Conservation (phyloP, 2,329 filamentous ascomycete genomes). For the Pseudocercospora crystallina region DNA sequence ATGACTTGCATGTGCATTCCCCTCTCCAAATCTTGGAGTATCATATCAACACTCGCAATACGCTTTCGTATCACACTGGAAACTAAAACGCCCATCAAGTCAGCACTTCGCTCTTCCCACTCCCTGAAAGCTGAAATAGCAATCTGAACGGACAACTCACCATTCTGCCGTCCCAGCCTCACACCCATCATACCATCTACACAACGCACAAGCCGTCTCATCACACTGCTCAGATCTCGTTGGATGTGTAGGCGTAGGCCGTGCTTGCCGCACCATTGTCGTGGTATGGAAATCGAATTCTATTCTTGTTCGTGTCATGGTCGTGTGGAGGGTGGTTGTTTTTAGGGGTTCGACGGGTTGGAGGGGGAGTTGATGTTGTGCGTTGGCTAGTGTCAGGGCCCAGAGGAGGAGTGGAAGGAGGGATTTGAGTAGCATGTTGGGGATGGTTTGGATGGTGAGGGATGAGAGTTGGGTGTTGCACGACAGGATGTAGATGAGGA, state of each 20-base stretch:
- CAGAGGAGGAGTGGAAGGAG: not conserved
- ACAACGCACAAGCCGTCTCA: constrained; percentile 19
- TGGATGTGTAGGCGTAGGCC: constrained; percentile 1
- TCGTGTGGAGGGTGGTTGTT: constrained; percentile 16
- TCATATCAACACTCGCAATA: constrained; percentile 17
- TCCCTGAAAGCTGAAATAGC: too few relatives aligned
- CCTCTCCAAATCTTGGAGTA: not conserved
- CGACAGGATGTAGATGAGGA: constrained; percentile 12
- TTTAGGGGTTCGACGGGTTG: constrained; percentile 5
- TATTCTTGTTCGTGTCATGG: constrained; percentile 15
- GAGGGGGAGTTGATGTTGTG: too few relatives aligned
- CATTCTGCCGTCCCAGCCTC: constrained; percentile 4
- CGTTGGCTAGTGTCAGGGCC: not conserved
- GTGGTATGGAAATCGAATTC: constrained; percentile 18
- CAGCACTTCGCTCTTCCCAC: not conserved
- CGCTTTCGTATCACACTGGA: constrained; percentile 19
- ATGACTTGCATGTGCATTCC: too few relatives aligned
- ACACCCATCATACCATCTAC: constrained; percentile 15
- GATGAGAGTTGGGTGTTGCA: constrained; percentile 10
- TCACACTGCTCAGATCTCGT: constrained; percentile 9
- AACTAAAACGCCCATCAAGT: constrained; percentile 3
- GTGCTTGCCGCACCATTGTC: constrained; percentile 9
- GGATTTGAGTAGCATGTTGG: constrained; percentile 14
- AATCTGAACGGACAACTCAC: constrained; percentile 3
- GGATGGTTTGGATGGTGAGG: constrained; percentile 2